Base-by-base conservation (phyloP, 805 yeast genomes). In the Candida palmyrensis region DNA sequence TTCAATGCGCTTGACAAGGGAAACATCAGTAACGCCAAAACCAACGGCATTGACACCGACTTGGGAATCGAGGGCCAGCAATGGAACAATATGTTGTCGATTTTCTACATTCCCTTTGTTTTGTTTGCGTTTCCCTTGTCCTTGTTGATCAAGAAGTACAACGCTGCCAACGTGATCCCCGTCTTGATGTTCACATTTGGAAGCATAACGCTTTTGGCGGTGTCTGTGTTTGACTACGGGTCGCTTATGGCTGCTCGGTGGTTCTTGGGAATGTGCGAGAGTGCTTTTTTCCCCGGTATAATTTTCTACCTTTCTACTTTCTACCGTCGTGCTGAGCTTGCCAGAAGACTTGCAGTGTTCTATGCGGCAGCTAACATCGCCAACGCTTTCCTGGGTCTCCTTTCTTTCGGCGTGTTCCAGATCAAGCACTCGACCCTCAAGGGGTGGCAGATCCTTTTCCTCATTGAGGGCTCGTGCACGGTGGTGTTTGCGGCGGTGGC, bases 1-100 rank as follows among this genome's bases (percentile, higher is more conserved):
- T 69, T 68, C 51, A 67, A 67, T 40, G 67, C 72, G 10, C 55
- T 71, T 35, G 75, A 71, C 44, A 67, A 66, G 40, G 71, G 73
- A 11, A 71, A 71, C 41, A 68, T 71, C 29, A 60, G 69, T 11
- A 70, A 71, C 45, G 76, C 76, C 12, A 68, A 68, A 42, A 68
- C 73, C 2, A 66, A 68, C 38, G 69, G 69, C 20, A 45, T 71
- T 30, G 71, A 59, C 18, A 42, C 36, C 4, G 73, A 71, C 39
- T 45, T 71, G 13, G 59, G 59, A 21, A 59, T 71, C 29, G 43
- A 43, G 4, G 71, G 68, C 15, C 52, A 57, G 19, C 56, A 68
- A 36, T 71, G 71, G 70, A 69, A 68, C 43, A 44, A 59, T 21
- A 58, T 68, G 58, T 52, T 71, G 16, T 63, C 73, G 3, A 60